Evolutionary conservation across 768 basidiomycete genomes (phyloP).

Genomic region (Trametes meyenii): DNA sequence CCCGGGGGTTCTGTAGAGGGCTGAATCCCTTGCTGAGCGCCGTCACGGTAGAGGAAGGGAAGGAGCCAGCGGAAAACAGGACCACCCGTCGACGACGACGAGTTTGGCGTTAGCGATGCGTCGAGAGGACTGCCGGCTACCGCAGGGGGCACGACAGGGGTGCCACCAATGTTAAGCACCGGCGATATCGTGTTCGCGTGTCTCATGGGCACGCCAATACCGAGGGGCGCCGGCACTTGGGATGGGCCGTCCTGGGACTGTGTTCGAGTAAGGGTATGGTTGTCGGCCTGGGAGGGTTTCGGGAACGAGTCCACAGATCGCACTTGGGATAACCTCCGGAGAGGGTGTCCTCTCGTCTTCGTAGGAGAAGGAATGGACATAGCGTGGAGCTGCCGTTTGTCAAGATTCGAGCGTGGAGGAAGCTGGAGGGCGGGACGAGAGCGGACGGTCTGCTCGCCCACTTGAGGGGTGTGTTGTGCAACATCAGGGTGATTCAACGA

Average conservation of each 20-base stretch:
- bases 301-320: conserved; percentile 21
- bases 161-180: conserved; percentile 1
- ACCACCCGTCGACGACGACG: conserved; percentile 5
- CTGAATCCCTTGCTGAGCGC: conserved; percentile 31
- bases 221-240: not conserved
- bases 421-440: not conserved
- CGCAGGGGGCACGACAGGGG: not conserved
- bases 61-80: conserved; percentile 19
- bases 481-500: conserved; percentile 24
- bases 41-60: conserved; percentile 46
- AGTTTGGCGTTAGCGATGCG: not conserved
- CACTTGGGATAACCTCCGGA: not conserved
- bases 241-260: conserved; percentile 3
- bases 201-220: conserved; percentile 17
- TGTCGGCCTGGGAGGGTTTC: not conserved
- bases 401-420: conserved; percentile 1
- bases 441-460: conserved; percentile 8
- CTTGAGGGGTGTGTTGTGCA: conserved; percentile 3
- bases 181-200: conserved; percentile 22
- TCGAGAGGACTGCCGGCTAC: conserved; percentile 1
- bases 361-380: conserved; percentile 6
- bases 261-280: conserved; percentile 1
- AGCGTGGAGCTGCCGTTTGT: conserved; percentile 1
- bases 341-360: not conserved
- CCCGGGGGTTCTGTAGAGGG: conserved; percentile 19